Conservation (phyloP, 1,139 yeast genomes). For the Yamadazyma oceani region DNA sequence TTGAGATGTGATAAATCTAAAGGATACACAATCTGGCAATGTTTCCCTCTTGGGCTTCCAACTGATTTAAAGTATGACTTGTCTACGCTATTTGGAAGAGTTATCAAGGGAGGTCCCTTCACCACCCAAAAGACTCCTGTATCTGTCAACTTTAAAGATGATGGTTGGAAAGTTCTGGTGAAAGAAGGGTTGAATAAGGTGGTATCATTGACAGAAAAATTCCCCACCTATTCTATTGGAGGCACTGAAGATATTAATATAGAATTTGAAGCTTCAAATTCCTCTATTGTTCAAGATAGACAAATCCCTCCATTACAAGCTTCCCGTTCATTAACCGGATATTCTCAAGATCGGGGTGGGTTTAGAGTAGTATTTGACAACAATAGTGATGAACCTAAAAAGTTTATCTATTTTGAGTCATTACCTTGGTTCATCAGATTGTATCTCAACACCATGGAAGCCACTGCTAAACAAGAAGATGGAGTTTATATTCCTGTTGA, state of each 20-base stretch:
- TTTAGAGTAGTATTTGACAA: constrained; percentile 75
- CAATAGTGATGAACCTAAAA: constrained; percentile 39
- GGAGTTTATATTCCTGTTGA: constrained; percentile 21
- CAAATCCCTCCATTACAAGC: constrained; percentile 66
- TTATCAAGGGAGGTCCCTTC: constrained; percentile 64
- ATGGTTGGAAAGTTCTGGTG: constrained; percentile 48
- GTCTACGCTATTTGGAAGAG: constrained; percentile 67
- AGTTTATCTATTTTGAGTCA: constrained; percentile 70
- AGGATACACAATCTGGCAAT: constrained; percentile 59
- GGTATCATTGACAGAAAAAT: constrained; percentile 9
- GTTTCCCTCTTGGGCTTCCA: constrained; percentile 72
- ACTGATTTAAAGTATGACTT: constrained; percentile 55
- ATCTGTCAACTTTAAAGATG: constrained; percentile 43
- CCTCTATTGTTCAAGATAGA: constrained; percentile 32
- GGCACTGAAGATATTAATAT: constrained; percentile 15
- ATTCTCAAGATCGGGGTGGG: constrained; percentile 90
- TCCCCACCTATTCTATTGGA: constrained; percentile 9
- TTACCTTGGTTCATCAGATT: constrained; percentile 93
- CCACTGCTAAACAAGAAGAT: constrained; percentile 15
- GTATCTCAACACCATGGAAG: constrained; percentile 66
- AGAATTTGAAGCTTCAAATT: constrained; percentile 28
- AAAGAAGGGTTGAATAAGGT: constrained; percentile 15
- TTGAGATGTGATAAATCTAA: constrained; percentile 71
- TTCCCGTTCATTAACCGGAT: constrained; percentile 87
- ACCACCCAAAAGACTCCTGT: constrained; percentile 37